Conservation (phyloP, 768 basidiomycete genomes). For the Boletus eberwhitei region DNA sequence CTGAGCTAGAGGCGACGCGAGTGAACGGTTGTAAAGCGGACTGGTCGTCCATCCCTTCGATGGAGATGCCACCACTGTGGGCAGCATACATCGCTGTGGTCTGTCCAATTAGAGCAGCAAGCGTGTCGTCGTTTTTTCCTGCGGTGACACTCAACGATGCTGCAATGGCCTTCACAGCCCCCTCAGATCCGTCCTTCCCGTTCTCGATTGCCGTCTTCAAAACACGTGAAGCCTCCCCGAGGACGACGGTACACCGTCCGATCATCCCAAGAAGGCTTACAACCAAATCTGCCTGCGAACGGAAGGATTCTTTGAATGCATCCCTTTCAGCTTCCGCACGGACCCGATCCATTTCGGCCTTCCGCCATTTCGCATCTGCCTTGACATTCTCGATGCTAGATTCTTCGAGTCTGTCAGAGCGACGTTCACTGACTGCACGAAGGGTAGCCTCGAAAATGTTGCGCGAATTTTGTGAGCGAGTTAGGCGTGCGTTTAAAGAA, state of each 20-base stretch:
- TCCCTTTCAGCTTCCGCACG: conserved; percentile 66
- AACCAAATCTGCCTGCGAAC: conserved; percentile 62
- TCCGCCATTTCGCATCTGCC: conserved; percentile 61
- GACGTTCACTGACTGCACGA: conserved; percentile 77
- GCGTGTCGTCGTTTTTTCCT: conserved; percentile 66
- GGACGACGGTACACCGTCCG: conserved; percentile 70
- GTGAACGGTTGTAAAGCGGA: conserved; percentile 39
- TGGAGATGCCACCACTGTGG: conserved; percentile 31
- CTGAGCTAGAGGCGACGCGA: conserved; percentile 47
- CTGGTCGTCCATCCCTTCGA: conserved; percentile 54
- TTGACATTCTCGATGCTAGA: conserved; percentile 64
- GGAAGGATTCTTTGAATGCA: conserved; percentile 58
- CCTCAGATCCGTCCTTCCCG: conserved; percentile 35
- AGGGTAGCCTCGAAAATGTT: conserved; percentile 86
- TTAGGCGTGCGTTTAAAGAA: conserved; percentile 52
- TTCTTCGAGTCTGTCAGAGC: conserved; percentile 76
- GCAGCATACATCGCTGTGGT: conserved; percentile 59
- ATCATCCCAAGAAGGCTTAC: conserved; percentile 78
- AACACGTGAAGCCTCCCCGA: conserved; percentile 54
- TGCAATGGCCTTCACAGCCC: conserved; percentile 47
- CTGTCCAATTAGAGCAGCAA: conserved; percentile 64
- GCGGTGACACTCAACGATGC: conserved; percentile 51
- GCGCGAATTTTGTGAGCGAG: conserved; percentile 68
- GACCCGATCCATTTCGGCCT: conserved; percentile 66
- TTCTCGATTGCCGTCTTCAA: conserved; percentile 39